These are phyloP conservation scores for Halophytophthora polymorphica DNA, from an alignment of 352 stramenopile genomes.

Conservation along the genomic window DNA sequence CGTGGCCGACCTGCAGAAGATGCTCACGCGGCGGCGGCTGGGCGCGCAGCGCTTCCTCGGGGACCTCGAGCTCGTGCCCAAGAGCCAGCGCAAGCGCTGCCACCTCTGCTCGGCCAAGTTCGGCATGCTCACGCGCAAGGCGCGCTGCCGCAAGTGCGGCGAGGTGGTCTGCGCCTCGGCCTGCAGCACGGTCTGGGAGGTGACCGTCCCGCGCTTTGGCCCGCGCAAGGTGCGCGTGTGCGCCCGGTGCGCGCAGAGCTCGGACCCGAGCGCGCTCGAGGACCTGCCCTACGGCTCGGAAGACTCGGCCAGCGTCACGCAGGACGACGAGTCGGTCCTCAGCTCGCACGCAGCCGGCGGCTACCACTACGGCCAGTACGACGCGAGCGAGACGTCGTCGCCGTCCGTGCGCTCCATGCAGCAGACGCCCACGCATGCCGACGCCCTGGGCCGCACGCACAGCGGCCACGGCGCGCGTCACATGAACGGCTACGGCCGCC, in stretches of 20 bases:
- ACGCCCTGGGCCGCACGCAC: constrained; percentile 7
- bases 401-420: constrained; percentile 6
- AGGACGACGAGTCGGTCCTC: constrained; percentile 25
- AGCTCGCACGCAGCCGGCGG: constrained; percentile 25
- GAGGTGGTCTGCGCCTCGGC: constrained; percentile 62
- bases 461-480: constrained; percentile 16
- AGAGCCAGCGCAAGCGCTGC: constrained; percentile 51
- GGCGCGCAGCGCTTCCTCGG: constrained; percentile 53
- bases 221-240: constrained; percentile 60
- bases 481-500: constrained; percentile 1
- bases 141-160: constrained; percentile 64
- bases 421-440: constrained; percentile 1
- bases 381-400: constrained; percentile 19
- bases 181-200: constrained; percentile 57
- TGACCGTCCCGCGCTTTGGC: constrained; percentile 43
- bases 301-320: constrained; percentile 30
- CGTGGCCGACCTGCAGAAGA: constrained; percentile 45
- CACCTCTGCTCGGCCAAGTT: constrained; percentile 60
- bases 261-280: constrained; percentile 27
- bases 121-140: constrained; percentile 56
- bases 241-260: constrained; percentile 39
- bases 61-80: constrained; percentile 66
- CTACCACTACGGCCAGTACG: constrained; percentile 27
- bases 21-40: constrained; percentile 50
- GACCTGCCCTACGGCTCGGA: constrained; percentile 21